A percentile compares a stretch with the other conserved stretches of the same genome.
Evolutionary conservation across 208 protist genomes (phyloP).

Genomic region (Blechomonas ayalai): DNA sequence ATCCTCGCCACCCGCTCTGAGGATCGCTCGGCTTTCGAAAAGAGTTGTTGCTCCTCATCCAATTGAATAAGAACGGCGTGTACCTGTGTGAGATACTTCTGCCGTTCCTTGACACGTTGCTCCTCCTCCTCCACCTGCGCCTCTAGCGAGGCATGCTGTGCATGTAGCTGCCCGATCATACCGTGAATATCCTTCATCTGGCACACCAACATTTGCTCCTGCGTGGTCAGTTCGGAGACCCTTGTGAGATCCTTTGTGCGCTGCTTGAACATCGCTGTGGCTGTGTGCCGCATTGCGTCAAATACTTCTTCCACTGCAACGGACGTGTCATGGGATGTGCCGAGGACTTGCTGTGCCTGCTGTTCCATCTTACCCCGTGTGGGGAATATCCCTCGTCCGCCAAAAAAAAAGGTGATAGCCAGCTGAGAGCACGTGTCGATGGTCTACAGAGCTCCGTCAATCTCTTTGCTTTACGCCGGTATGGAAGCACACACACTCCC

Average conservation of each 20-base stretch:
- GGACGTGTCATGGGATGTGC: background rate
- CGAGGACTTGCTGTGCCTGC: constrained; percentile 10
- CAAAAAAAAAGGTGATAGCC: too few species aligned
- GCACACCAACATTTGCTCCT: constrained; percentile 4
- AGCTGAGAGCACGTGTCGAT: too few species aligned
- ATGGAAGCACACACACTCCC: too few species aligned
- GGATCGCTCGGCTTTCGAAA: constrained; percentile 18
- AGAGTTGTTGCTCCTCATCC: constrained; percentile 38
- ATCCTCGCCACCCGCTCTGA: constrained; percentile 20
- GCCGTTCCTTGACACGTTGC: constrained; percentile 28
- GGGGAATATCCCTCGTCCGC: constrained; percentile 1
- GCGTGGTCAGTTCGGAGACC: constrained; percentile 24
- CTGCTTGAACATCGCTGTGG: constrained; percentile 73
- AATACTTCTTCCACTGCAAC: constrained; percentile 38
- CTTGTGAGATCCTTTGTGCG: constrained; percentile 77
- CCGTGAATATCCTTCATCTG: background rate
- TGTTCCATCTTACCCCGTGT: constrained; percentile 3
- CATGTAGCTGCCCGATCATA: constrained; percentile 23
- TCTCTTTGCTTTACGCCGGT: too few species aligned
- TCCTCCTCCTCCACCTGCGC: constrained; percentile 54
- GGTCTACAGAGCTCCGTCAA: too few species aligned
- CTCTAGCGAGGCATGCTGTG: constrained; percentile 40
- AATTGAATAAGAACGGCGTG: constrained; percentile 41
- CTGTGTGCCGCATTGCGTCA: constrained; percentile 54
- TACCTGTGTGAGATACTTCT: constrained; percentile 29